Conservation (phyloP, 78 protist genomes). For the Tieghemostelium lacteum region DNA sequence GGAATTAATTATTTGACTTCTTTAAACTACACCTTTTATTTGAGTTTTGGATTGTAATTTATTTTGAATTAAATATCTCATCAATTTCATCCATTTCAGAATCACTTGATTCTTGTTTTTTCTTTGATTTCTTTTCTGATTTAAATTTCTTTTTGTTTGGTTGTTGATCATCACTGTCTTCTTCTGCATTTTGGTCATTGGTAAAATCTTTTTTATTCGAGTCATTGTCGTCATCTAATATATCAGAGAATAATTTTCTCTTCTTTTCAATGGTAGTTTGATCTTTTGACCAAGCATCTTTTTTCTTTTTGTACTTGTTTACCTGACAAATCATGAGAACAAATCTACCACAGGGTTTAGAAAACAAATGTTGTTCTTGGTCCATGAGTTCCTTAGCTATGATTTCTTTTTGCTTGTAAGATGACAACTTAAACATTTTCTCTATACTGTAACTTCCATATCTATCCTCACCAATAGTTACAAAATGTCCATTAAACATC, state of each 20-base stretch:
- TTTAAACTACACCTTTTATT: too few species aligned
- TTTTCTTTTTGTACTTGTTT: constrained; percentile 47
- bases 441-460: constrained; percentile 44
- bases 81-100: constrained; percentile 46
- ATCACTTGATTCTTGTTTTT: not conserved
- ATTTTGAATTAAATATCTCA: constrained; percentile 23
- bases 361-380: constrained; percentile 25
- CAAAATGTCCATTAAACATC: constrained; percentile 26
- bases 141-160: constrained; percentile 10
- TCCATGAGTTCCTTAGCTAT: constrained; percentile 22
- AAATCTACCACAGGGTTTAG: constrained; percentile 33
- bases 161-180: not conserved
- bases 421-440: constrained; percentile 36
- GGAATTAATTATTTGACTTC: too few species aligned
- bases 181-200: not conserved
- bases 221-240: constrained; percentile 22
- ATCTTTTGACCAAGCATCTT: constrained; percentile 22
- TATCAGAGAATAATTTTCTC: constrained; percentile 55
- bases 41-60: constrained; percentile 3
- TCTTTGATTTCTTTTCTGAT: not conserved
- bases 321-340: constrained; percentile 38
- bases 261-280: constrained; percentile 26
- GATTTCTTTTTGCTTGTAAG: constrained; percentile 11
- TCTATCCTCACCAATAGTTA: constrained; percentile 31
- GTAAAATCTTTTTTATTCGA: not conserved